Conservation (phyloP, 2,329 filamentous ascomycete species). For the Albifimbria verrucaria region DNA sequence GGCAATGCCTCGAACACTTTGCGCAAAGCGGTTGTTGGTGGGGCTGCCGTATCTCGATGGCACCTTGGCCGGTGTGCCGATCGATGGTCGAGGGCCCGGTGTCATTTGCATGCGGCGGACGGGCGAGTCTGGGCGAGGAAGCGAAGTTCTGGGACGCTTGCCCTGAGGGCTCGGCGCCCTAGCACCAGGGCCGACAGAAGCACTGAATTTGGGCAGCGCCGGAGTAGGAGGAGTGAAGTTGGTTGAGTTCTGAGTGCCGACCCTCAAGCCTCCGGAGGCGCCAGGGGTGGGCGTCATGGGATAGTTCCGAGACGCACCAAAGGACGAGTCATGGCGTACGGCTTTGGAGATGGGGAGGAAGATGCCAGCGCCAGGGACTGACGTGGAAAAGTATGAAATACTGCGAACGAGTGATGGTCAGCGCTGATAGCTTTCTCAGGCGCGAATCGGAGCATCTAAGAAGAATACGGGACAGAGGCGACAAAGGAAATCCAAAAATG, state of each 20-base stretch:
- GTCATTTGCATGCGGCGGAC: constrained; percentile 65
- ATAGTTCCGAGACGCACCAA: constrained; percentile 44
- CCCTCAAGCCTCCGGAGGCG: constrained; percentile 50
- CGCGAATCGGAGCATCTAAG: neutral
- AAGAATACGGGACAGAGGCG: constrained; percentile 1
- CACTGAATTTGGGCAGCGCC: constrained; percentile 75
- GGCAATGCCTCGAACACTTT: constrained; percentile 59
- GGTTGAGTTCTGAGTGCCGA: constrained; percentile 53
- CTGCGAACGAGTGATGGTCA: constrained; percentile 29
- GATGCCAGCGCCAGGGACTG: constrained; percentile 78
- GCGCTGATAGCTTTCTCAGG: neutral
- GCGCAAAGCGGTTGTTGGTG: constrained; percentile 58
- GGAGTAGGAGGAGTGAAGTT: constrained; percentile 64
- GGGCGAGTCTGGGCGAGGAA: constrained; percentile 87
- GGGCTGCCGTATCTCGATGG: constrained; percentile 34
- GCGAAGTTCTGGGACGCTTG: constrained; percentile 70
- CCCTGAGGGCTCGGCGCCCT: constrained; percentile 68
- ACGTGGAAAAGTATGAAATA: constrained; percentile 77
- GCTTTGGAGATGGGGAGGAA: constrained; percentile 87
- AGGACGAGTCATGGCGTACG: constrained; percentile 59
- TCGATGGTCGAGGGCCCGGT: constrained; percentile 54
- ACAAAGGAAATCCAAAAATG: neutral
- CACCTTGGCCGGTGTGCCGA: constrained; percentile 45
- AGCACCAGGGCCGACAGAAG: constrained; percentile 72
- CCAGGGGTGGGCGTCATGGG: constrained; percentile 69